These are phyloP conservation scores for Vaccinium macrocarpon DNA, from an alignment of 148 eudicot species.

Conservation along the genomic window DNA sequence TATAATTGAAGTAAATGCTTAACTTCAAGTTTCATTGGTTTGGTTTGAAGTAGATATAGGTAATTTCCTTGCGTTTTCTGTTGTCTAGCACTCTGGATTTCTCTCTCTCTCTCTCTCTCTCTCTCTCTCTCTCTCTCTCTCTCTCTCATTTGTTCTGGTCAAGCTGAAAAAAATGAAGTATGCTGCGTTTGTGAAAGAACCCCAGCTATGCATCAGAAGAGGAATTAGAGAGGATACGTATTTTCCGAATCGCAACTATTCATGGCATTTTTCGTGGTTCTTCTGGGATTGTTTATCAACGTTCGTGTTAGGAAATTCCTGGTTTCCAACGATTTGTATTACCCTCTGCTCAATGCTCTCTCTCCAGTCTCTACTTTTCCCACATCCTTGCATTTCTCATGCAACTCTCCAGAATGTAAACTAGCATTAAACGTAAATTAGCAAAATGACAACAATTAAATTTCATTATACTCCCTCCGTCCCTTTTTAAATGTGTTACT, in stretches of 20 bases:
- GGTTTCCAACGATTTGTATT: slow-evolving; percentile 42
- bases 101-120: no score
- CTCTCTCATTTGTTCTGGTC: background rate
- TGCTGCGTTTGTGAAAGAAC: slow-evolving; percentile 18
- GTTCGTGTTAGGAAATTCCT: slow-evolving; percentile 35
- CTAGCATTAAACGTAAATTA: background rate
- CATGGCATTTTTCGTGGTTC: slow-evolving; percentile 41
- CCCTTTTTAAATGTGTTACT: no score
- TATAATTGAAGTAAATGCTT: background rate
- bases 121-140: no score
- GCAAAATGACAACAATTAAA: background rate
- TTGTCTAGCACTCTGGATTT: background rate
- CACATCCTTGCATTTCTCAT: slow-evolving; percentile 1
- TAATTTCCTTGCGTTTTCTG: background rate
- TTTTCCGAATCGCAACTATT: slow-evolving; percentile 48
- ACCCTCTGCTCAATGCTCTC: slow-evolving; percentile 24
- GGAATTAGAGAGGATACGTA: slow-evolving; percentile 30
- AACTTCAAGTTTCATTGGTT: background rate
- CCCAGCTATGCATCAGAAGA: slow-evolving; percentile 24
- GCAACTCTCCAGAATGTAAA: slow-evolving; percentile 8
- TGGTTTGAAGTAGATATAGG: background rate
- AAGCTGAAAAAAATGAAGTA: slow-evolving; percentile 11
- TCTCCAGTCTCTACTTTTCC: background rate
- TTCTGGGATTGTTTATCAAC: slow-evolving; percentile 51
- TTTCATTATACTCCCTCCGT: no score